phyloP scores from a whole-genome alignment of 495 filamentous ascomycete species.

The Penicillium longicatenatum region DNA sequence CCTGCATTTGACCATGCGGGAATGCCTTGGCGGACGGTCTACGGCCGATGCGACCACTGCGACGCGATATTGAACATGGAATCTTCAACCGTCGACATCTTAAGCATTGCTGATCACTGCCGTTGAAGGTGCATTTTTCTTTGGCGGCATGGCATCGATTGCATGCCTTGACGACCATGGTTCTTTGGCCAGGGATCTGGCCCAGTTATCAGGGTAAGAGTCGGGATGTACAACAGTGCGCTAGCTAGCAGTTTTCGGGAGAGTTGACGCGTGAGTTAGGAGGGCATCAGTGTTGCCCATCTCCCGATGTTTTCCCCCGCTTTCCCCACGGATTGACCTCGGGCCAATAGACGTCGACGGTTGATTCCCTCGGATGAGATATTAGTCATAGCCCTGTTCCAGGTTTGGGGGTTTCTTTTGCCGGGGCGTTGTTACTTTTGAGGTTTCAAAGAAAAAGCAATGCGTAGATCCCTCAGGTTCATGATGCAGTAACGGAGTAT shows the following conservation, averaged over 20 bases:
- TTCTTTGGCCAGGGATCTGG: constrained; percentile 2
- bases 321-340: constrained; percentile 8
- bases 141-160: constrained; percentile 27
- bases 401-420: not conserved
- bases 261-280: not conserved
- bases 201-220: not conserved
- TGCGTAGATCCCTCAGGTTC: not conserved
- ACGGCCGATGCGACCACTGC: constrained; percentile 26
- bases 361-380: not conserved
- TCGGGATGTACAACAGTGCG: not conserved
- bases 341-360: constrained; percentile 6
- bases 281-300: not conserved
- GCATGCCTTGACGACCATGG: constrained; percentile 30
- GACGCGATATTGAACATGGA: constrained; percentile 22
- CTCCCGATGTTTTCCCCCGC: constrained; percentile 12
- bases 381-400: not conserved
- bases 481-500: no score
- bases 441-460: not conserved
- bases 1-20: constrained; percentile 22
- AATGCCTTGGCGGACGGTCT: constrained; percentile 19
- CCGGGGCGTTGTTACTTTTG: not conserved
- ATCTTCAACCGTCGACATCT: constrained; percentile 30
- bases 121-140: constrained; percentile 27
- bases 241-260: not conserved
- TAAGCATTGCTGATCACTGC: constrained; percentile 24